phyloP scores from a whole-genome alignment of 2,329 filamentous ascomycete genomes.

The Alternaria arborescens region DNA sequence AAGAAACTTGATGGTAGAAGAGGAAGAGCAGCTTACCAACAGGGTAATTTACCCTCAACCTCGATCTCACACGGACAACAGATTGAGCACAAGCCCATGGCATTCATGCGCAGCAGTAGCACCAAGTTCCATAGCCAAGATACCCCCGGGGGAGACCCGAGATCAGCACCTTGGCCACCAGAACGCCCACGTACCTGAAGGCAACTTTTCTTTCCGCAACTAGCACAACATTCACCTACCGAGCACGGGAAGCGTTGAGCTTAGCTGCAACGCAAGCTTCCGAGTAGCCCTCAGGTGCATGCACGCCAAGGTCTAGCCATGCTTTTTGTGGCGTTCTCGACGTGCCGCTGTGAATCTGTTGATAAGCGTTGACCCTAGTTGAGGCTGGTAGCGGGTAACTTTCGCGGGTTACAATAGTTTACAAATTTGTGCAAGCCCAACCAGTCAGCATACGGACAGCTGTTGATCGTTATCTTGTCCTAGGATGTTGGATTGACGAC shows the following conservation, averaged over 20 bases:
- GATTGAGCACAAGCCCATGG: conserved; percentile 6
- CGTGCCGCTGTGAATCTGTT: conserved; percentile 1
- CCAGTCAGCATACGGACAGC: not conserved
- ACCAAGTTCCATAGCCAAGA: conserved; percentile 9
- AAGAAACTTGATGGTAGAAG: conserved; percentile 8
- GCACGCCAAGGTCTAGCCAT: not conserved
- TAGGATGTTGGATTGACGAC: not conserved
- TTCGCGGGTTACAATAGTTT: not conserved
- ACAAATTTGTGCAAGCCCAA: not conserved
- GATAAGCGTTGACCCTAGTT: conserved; percentile 7
- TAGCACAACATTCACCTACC: conserved; percentile 9
- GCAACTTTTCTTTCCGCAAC: not conserved
- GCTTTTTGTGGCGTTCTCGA: conserved; percentile 8
- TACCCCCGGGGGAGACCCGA: conserved; percentile 29
- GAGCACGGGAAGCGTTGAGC: conserved; percentile 6
- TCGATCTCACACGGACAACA: conserved; percentile 2
- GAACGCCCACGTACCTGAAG: conserved; percentile 7
- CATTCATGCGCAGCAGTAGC: conserved; percentile 8
- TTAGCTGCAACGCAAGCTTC: conserved; percentile 3
- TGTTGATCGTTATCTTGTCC: conserved; percentile 11
- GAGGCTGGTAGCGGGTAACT: conserved; percentile 1
- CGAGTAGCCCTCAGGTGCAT: conserved; percentile 1
- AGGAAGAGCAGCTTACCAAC: conserved; percentile 2
- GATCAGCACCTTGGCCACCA: conserved; percentile 24
- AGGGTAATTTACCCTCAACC: not conserved